Evolutionary conservation across 768 basidiomycete species (phyloP).

Genomic region (Tephrocybe sp.): DNA sequence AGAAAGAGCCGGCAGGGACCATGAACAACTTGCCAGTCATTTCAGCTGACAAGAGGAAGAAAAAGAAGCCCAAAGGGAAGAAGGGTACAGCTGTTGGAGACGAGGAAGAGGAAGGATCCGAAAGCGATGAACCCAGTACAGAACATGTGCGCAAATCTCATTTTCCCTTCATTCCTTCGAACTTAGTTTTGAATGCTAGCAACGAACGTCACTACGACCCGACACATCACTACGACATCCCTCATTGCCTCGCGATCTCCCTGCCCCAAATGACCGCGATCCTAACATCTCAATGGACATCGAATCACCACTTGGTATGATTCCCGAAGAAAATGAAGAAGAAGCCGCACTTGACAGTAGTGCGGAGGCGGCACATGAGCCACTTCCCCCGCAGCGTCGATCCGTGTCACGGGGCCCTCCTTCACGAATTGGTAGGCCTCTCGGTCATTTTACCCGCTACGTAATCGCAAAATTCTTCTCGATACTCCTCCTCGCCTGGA

Average conservation of each 20-base stretch:
- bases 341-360: constrained; percentile 23
- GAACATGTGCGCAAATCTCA: constrained; percentile 33
- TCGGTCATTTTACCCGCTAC: constrained; percentile 39
- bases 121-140: constrained; percentile 40
- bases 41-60: constrained; percentile 61
- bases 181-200: constrained; percentile 13
- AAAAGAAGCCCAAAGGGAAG: constrained; percentile 43
- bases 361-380: constrained; percentile 15
- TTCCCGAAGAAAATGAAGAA: constrained; percentile 64
- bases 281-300: constrained; percentile 40
- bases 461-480: constrained; percentile 21
- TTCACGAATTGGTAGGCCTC: constrained; percentile 39
- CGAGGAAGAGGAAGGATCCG: constrained; percentile 45
- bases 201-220: constrained; percentile 34
- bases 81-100: constrained; percentile 41
- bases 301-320: constrained; percentile 57
- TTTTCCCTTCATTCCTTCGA: constrained; percentile 8
- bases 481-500: constrained; percentile 24
- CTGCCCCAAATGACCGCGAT: constrained; percentile 14
- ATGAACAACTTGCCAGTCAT: constrained; percentile 68
- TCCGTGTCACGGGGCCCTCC: constrained; percentile 26
- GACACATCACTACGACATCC: constrained; percentile 30
- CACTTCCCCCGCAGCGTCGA: constrained; percentile 23
- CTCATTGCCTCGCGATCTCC: constrained; percentile 35
- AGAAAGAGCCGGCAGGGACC: constrained; percentile 55